Conservation (phyloP, 1,284 basidiomycete genomes). For the Papiliotrema terrestris region DNA sequence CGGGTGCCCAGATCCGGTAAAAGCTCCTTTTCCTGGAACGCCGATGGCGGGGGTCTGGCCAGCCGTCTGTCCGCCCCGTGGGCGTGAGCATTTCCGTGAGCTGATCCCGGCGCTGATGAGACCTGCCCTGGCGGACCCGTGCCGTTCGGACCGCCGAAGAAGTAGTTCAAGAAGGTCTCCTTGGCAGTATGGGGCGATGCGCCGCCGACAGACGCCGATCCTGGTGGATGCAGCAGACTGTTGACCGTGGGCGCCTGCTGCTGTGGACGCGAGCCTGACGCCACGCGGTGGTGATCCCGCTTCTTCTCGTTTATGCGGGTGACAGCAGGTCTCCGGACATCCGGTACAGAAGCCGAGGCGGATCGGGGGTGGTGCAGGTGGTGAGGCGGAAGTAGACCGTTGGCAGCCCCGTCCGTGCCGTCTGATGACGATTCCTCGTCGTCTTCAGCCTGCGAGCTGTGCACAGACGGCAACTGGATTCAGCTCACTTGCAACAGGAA, state of each 20-base stretch:
- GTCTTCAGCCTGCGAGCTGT: constrained; percentile 31
- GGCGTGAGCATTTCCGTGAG: neutral
- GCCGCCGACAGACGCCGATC: constrained; percentile 51
- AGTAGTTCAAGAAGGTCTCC: constrained; percentile 91
- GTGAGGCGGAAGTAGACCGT: constrained; percentile 32
- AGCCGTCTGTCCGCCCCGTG: neutral
- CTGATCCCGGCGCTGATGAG: constrained; percentile 5
- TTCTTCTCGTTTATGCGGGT: constrained; percentile 15
- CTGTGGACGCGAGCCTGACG: constrained; percentile 13
- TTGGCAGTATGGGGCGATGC: constrained; percentile 56
- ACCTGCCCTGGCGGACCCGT: neutral
- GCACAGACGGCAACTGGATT: constrained; percentile 25
- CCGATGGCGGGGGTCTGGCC: constrained; percentile 11
- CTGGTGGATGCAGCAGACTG: constrained; percentile 39
- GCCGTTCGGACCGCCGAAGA: constrained; percentile 69
- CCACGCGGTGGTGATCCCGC: constrained; percentile 26
- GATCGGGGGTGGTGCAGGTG: constrained; percentile 62
- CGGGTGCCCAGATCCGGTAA: constrained; percentile 46
- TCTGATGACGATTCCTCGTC: constrained; percentile 41
- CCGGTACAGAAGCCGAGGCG: constrained; percentile 73
- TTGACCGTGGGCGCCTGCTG: constrained; percentile 13
- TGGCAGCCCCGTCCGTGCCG: constrained; percentile 39
- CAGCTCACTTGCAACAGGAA: neutral
- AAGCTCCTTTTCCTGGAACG: constrained; percentile 22
- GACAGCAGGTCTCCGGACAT: constrained; percentile 52